Percentiles rank a stretch among this genome's conserved stretches.
phyloP scores from a whole-genome alignment of 1,284 basidiomycete genomes.

The Abortiporus biennis region DNA sequence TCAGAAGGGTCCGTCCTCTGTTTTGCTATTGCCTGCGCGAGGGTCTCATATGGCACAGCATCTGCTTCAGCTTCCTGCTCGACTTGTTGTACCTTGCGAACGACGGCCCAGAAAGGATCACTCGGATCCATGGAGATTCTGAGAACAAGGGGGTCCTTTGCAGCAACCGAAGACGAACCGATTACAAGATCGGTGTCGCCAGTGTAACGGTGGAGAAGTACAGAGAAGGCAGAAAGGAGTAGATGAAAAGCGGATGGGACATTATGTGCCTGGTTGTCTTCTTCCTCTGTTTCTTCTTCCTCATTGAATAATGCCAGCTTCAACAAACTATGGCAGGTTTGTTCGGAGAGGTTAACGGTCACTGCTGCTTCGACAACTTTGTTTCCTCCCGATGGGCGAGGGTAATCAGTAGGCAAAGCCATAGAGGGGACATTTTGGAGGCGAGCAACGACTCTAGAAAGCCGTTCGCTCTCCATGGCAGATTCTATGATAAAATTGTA shows the following conservation, averaged over 20 bases:
- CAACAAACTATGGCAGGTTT: slow-evolving; percentile 63
- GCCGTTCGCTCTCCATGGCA: slow-evolving; percentile 30
- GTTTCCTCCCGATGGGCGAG: slow-evolving; percentile 70
- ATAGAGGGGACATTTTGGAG: slow-evolving; percentile 83
- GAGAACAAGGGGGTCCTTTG: slow-evolving; percentile 78
- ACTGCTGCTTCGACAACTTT: slow-evolving; percentile 79
- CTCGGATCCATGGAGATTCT: slow-evolving; percentile 81
- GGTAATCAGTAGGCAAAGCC: slow-evolving; percentile 95
- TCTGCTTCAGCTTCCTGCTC: slow-evolving; percentile 85
- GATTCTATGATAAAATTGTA: not conserved
- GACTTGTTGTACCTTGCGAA: slow-evolving; percentile 80
- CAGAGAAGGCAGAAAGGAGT: slow-evolving; percentile 85
- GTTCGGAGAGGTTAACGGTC: slow-evolving; percentile 57
- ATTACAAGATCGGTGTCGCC: slow-evolving; percentile 94
- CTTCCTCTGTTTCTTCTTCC: slow-evolving; percentile 47
- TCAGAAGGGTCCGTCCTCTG: slow-evolving; percentile 54
- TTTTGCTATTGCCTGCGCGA: slow-evolving; percentile 72
- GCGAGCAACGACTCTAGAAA: slow-evolving; percentile 51
- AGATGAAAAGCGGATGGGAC: slow-evolving; percentile 88
- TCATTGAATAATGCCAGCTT: slow-evolving; percentile 73
- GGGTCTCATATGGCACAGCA: slow-evolving; percentile 76
- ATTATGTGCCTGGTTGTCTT: slow-evolving; percentile 34
- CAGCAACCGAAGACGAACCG: slow-evolving; percentile 82
- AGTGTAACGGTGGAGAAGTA: slow-evolving; percentile 92
- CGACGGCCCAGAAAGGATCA: slow-evolving; percentile 90